A percentile compares a stretch with the other conserved stretches of the same genome.
Conservation (phyloP, 805 yeast species). For the Teunomyces tritomae region DNA sequence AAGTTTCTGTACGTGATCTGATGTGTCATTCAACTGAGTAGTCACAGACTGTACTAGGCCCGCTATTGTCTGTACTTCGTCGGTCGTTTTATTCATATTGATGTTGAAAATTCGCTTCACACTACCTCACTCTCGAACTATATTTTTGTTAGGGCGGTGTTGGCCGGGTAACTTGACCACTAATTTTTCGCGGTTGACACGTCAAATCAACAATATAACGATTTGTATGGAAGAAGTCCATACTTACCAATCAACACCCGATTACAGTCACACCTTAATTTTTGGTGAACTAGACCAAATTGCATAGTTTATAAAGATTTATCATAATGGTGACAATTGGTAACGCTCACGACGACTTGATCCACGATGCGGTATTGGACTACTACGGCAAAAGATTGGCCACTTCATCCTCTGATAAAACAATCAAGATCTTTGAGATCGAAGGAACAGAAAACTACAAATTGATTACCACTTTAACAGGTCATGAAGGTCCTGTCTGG, state of each 20-base stretch:
- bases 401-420: slow-evolving; percentile 92
- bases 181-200: slow-evolving; percentile 2
- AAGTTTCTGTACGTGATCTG: slow-evolving; percentile 17
- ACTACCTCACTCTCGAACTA: neutral
- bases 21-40: slow-evolving; percentile 16
- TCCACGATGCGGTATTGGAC: slow-evolving; percentile 96
- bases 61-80: slow-evolving; percentile 18
- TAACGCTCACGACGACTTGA: slow-evolving; percentile 88
- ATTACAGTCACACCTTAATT: neutral
- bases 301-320: neutral
- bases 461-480: slow-evolving; percentile 78
- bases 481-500: slow-evolving; percentile 99
- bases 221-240: neutral
- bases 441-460: slow-evolving; percentile 78
- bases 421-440: slow-evolving; percentile 90
- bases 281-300: slow-evolving; percentile 1
- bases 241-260: neutral
- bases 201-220: slow-evolving; percentile 2
- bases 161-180: neutral
- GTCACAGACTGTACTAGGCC: slow-evolving; percentile 17
- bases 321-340: slow-evolving; percentile 70
- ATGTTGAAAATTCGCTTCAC: neutral
- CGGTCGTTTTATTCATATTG: slow-evolving; percentile 20
- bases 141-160: neutral
- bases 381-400: slow-evolving; percentile 96